A percentile compares a stretch with the other conserved stretches of the same genome.
Conservation (phyloP, 208 protist genomes). For the Leishmania turanica region DNA sequence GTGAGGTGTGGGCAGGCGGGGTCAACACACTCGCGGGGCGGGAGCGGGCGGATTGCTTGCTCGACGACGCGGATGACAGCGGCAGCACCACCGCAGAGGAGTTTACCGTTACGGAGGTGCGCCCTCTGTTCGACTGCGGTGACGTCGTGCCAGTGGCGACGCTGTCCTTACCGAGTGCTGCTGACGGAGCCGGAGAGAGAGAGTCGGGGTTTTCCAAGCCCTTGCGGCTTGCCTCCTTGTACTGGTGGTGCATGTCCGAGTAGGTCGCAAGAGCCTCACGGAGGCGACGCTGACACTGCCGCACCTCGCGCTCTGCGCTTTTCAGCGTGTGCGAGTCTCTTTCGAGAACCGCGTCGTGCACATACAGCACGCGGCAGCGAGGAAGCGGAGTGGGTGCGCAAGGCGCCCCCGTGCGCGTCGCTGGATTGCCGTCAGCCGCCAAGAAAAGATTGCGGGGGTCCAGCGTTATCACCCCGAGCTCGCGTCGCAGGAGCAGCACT, state of each 20-base stretch:
- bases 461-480: slow-evolving; percentile 4
- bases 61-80: background rate
- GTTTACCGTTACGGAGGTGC: background rate
- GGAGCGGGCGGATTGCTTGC: slow-evolving; percentile 10
- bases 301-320: slow-evolving; percentile 17
- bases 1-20: background rate
- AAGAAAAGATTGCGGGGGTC: slow-evolving; percentile 7
- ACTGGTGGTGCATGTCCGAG: slow-evolving; percentile 21
- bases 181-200: background rate
- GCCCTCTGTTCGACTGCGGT: background rate
- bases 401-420: background rate
- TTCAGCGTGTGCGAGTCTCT: slow-evolving; percentile 13
- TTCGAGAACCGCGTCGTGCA: slow-evolving; percentile 20
- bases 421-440: background rate
- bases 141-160: background rate
- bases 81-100: background rate
- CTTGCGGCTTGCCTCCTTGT: slow-evolving; percentile 6
- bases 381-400: slow-evolving; percentile 14
- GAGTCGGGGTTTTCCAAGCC: background rate
- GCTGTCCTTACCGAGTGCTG: background rate
- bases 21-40: slow-evolving; percentile 15
- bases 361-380: slow-evolving; percentile 20
- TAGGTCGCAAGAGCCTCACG: slow-evolving; percentile 17
- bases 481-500: slow-evolving; percentile 7
- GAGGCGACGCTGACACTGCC: slow-evolving; percentile 21